Conservation (phyloP, 805 yeast genomes). For the Starmerella sirachaensis region DNA sequence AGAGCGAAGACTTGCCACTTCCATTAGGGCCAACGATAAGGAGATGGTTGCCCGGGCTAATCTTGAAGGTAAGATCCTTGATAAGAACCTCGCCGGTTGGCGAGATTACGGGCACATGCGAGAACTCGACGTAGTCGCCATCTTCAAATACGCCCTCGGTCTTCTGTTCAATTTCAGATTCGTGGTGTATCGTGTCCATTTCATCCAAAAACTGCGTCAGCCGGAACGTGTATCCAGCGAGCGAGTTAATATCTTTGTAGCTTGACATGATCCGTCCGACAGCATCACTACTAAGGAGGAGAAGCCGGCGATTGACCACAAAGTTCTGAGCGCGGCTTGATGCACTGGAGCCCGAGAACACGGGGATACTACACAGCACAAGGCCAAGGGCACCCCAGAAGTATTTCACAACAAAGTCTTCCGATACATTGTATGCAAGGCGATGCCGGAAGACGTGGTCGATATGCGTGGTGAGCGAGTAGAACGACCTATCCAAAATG, state of each 20-base stretch:
- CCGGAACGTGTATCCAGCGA: slow-evolving; percentile 69
- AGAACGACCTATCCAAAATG: slow-evolving; percentile 65
- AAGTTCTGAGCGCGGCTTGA: slow-evolving; percentile 31
- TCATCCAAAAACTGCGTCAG: slow-evolving; percentile 57
- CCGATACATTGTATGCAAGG: slow-evolving; percentile 69
- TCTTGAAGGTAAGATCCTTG: slow-evolving; percentile 51
- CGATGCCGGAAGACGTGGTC: slow-evolving; percentile 63
- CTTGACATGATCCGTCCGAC: slow-evolving; percentile 77
- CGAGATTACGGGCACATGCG: slow-evolving; percentile 67
- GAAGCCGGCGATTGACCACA: slow-evolving; percentile 73
- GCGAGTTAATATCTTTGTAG: slow-evolving; percentile 70
- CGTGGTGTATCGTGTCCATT: slow-evolving; percentile 36
- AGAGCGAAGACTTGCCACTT: slow-evolving; percentile 86
- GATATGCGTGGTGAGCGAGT: slow-evolving; percentile 65
- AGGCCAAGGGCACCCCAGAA: slow-evolving; percentile 95
- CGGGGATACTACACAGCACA: slow-evolving; percentile 76
- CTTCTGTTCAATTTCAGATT: neutral
- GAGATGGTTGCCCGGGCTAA: slow-evolving; percentile 72
- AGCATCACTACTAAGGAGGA: slow-evolving; percentile 76
- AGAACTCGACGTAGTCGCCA: slow-evolving; percentile 52
- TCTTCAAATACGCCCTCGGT: slow-evolving; percentile 15
- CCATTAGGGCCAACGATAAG: slow-evolving; percentile 94
- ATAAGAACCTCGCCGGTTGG: slow-evolving; percentile 72
- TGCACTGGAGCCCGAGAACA: slow-evolving; percentile 40
- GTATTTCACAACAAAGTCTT: slow-evolving; percentile 79